phyloP scores from a whole-genome alignment of 305 asterid genomes.

The Solanum chacoense region DNA sequence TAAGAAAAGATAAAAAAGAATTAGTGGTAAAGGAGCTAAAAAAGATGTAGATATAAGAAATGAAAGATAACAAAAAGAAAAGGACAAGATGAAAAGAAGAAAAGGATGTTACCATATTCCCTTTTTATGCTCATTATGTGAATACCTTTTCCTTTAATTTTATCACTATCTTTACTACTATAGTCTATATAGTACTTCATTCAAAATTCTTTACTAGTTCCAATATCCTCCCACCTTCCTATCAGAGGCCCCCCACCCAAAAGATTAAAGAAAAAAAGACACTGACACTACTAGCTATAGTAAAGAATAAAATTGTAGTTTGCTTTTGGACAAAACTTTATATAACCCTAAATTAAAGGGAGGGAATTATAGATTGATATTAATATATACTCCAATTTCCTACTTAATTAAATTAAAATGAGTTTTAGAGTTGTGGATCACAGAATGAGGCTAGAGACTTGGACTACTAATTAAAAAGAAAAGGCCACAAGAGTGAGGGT shows the following conservation, averaged over 20 bases:
- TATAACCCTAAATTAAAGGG: not conserved
- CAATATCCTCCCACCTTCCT: constrained; percentile 1
- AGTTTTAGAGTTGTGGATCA: not conserved
- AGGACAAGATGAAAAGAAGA: constrained; percentile 9
- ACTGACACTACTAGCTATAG: not conserved
- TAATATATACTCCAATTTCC: not conserved
- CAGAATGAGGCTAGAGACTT: not conserved
- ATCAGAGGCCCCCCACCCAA: not conserved
- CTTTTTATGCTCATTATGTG: constrained; percentile 8
- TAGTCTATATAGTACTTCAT: not conserved
- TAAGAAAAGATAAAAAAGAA: constrained; percentile 3
- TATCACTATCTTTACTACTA: constrained; percentile 1
- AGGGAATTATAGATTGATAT: not conserved
- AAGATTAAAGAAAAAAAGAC: not conserved
- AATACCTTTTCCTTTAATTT: not conserved
- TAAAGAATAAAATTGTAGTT: not conserved
- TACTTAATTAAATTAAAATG: not conserved
- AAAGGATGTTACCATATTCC: constrained; percentile 1
- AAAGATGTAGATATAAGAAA: not conserved
- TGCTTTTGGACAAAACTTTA: not conserved
- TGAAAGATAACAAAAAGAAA: constrained; percentile 6
- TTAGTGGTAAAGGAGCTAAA: not conserved
- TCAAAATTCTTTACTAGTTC: not conserved
- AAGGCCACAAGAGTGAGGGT: not conserved
- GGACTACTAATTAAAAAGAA: not conserved